A percentile compares a stretch with the other conserved stretches of the same genome.
Evolutionary conservation across 371 early-diverging fungal genomes (phyloP).

Genomic region (Gilbertella persicaria): DNA sequence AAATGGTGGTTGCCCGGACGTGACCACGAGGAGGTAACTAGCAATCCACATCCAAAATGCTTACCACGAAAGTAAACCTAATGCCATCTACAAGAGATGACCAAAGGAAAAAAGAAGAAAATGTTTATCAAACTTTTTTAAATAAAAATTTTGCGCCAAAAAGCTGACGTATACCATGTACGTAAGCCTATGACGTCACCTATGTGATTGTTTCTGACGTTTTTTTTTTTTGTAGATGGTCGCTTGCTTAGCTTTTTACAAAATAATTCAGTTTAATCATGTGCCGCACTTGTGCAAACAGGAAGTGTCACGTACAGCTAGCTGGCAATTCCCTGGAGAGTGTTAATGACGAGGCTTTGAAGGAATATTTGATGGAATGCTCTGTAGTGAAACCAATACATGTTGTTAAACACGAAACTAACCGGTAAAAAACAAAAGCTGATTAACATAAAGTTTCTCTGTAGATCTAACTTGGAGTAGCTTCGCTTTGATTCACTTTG

Average conservation of each 20-base stretch:
- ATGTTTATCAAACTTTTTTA: no score
- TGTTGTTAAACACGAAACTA: slow-evolving; percentile 10
- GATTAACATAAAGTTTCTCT: slow-evolving; percentile 9
- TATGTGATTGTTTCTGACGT: no score
- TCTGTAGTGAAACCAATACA: slow-evolving; percentile 6
- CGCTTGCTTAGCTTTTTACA: no score
- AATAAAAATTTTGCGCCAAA: slow-evolving; percentile 3
- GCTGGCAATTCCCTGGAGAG: background rate
- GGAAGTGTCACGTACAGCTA: slow-evolving; percentile 8
- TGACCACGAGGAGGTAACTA: no score
- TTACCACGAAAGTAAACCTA: slow-evolving; percentile 12
- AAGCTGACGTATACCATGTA: background rate
- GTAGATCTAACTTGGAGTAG: slow-evolving; percentile 21
- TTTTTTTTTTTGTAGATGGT: no score
- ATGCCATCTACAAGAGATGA: slow-evolving; percentile 17
- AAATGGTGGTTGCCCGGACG: no score
- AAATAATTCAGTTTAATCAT: background rate
- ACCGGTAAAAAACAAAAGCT: slow-evolving; percentile 16
- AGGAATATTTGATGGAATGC: background rate
- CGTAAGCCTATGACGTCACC: no score
- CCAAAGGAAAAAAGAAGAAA: slow-evolving; percentile 15
- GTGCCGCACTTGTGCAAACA: background rate
- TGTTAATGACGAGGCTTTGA: background rate
- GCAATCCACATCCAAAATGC: background rate
- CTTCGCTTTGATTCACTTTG: slow-evolving; percentile 21